Evolutionary conservation across 2,329 filamentous ascomycete species (phyloP), one percentile per base, ranked within the genome.

Genomic region (Xylariales sp.): DNA sequence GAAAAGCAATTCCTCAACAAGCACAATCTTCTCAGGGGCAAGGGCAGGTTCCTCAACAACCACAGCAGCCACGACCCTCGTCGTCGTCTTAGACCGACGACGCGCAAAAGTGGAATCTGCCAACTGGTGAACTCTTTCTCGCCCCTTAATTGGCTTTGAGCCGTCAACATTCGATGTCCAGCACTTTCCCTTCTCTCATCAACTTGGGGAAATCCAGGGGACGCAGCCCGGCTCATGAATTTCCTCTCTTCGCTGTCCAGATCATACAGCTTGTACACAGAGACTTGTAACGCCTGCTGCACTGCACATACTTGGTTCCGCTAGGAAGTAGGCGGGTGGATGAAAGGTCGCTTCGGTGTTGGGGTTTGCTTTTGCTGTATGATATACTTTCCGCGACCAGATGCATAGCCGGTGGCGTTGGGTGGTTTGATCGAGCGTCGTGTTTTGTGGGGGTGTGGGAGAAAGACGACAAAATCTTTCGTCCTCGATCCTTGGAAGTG

Each of bases 321-420:
- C 42, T 35, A 42, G 43, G 47, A 46, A 45, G 42, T 44, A 47
- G 45, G 38, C 37, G 34, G 38, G 40, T 40, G 38, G 31, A 42
- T 29, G 31, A 35, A 27, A 28, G 31, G 27, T 32, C 41, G 38
- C 27, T 41, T 36, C 44, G 35, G 46, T 42, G 22, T 24, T 22
- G 37, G 35, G 24, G 46, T 12, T 38, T 43, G 27, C 25, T 42
- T 42, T 41, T 37, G 31, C 44, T 54, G 48, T 46, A 51, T 40
- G 41, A 53, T 54, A 54, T 53, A 53, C 46, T 45, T 33, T 29
- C 24, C 8, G 24, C 40, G 46, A 48, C 48, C 43, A 47, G 35
- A 46, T 56, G 52, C 55, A 57, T 53, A 55, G 47, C 47, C 45
- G 24, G 39, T 15, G 48, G 47, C 47, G 50, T 57, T 47, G 44